phyloP scores from a whole-genome alignment of 768 basidiomycete genomes.

The Suillus brevipes region DNA sequence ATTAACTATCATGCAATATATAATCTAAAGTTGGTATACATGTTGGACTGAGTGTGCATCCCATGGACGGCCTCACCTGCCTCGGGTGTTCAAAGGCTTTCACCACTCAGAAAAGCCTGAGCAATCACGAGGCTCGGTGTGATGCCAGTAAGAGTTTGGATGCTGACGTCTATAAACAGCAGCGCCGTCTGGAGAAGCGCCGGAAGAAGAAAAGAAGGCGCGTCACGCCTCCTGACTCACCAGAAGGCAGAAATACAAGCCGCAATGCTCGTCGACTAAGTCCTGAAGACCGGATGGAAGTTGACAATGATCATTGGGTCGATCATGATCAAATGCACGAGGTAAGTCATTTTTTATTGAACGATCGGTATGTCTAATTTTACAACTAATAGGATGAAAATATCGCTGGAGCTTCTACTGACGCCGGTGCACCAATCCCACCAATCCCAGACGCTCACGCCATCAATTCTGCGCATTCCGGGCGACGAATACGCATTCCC shows the following conservation, averaged over 20 bases:
- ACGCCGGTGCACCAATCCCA: not conserved
- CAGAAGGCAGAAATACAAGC: not conserved
- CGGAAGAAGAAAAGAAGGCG: not conserved
- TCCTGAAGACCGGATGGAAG: not conserved
- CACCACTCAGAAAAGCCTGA: not conserved
- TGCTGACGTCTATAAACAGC: conserved; percentile 1
- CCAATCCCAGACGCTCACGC: not conserved
- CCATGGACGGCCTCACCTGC: not conserved
- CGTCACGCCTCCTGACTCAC: not conserved
- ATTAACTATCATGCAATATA: not conserved
- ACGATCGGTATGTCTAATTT: not conserved
- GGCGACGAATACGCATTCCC: not conserved
- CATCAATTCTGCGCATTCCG: not conserved
- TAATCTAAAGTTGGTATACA: not conserved
- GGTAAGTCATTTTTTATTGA: not conserved
- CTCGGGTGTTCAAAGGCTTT: conserved; percentile 1
- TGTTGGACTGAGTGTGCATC: not conserved
- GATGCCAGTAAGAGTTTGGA: not conserved
- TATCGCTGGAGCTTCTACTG: not conserved
- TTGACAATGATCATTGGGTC: not conserved
- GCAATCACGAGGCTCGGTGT: not conserved
- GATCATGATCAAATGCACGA: not conserved
- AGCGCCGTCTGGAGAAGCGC: not conserved
- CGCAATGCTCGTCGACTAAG: not conserved
- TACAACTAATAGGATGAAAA: not conserved